Percentiles rank a stretch among this genome's conserved stretches.
Conservation (phyloP, 345 rosid species). For the Erysimum cheiranthoides region DNA sequence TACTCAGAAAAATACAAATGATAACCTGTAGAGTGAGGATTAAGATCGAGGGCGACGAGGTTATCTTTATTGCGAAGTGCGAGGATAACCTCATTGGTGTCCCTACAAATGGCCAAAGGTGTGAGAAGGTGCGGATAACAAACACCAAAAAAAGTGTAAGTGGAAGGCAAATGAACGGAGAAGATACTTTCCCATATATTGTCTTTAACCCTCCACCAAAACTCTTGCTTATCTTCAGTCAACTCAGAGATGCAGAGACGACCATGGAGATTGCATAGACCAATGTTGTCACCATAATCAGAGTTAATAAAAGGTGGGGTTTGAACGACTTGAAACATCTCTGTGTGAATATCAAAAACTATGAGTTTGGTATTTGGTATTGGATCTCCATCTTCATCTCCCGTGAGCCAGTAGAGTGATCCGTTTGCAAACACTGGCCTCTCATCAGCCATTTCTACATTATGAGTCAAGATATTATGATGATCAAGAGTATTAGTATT, state of each 20-base stretch:
- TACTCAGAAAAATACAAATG: slow-evolving; percentile 18
- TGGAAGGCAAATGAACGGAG: not conserved
- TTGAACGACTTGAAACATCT: slow-evolving; percentile 13
- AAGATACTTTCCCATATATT: not conserved
- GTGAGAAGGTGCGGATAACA: not conserved
- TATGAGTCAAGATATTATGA: not conserved
- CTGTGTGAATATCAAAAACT: slow-evolving; percentile 19
- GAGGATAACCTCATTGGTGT: slow-evolving; percentile 13
- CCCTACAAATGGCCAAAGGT: not conserved
- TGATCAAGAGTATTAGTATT: slow-evolving; percentile 12
- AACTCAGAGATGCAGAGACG: slow-evolving; percentile 29
- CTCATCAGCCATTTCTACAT: not conserved
- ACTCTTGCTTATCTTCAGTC: slow-evolving; percentile 1
- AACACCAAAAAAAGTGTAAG: not conserved
- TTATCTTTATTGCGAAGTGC: not conserved
- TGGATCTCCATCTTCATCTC: not conserved
- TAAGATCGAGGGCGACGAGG: slow-evolving; percentile 23
- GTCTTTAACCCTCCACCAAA: slow-evolving; percentile 1
- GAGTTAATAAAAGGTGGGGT: not conserved
- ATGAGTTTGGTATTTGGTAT: slow-evolving; percentile 8
- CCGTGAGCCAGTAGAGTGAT: slow-evolving; percentile 29
- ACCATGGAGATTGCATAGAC: slow-evolving; percentile 12
- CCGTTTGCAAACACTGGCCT: slow-evolving; percentile 33
- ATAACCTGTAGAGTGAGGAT: slow-evolving; percentile 4
- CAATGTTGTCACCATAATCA: not conserved